Conservation (phyloP, 306 rosid genomes). For the Glycine tomentella region DNA sequence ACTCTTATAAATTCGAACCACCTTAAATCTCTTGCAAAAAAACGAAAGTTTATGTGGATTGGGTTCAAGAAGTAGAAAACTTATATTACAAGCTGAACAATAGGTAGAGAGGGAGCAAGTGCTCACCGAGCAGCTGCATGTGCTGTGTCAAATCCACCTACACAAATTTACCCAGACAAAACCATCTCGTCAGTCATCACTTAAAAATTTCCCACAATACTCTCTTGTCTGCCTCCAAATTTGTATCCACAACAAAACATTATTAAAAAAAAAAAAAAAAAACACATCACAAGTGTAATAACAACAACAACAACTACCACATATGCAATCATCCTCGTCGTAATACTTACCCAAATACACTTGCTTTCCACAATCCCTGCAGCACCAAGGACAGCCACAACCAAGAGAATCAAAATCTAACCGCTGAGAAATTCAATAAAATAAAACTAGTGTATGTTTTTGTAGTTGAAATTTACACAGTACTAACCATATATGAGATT, state of each 20-base stretch:
- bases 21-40: too few species aligned
- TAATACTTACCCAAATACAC: slow-evolving; percentile 89
- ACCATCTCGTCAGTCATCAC: slow-evolving; percentile 48
- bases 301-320: neutral
- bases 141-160: slow-evolving; percentile 99
- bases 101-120: slow-evolving; percentile 33
- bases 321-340: neutral
- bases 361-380: slow-evolving; percentile 99
- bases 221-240: slow-evolving; percentile 42
- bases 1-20: neutral
- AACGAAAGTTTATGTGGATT: neutral
- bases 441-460: neutral
- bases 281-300: too few species aligned
- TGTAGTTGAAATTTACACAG: neutral
- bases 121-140: slow-evolving; percentile 99
- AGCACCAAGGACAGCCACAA: slow-evolving; percentile 8
- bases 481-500: slow-evolving; percentile 92
- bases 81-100: slow-evolving; percentile 41
- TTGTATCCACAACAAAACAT: slow-evolving; percentile 8
- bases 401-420: slow-evolving; percentile 3
- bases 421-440: neutral
- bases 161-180: slow-evolving; percentile 55
- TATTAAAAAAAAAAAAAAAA: neutral
- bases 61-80: slow-evolving; percentile 27
- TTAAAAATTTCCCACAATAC: slow-evolving; percentile 12